phyloP scores from a whole-genome alignment of 345 rosid genomes.

The Linum usitatissimum region DNA sequence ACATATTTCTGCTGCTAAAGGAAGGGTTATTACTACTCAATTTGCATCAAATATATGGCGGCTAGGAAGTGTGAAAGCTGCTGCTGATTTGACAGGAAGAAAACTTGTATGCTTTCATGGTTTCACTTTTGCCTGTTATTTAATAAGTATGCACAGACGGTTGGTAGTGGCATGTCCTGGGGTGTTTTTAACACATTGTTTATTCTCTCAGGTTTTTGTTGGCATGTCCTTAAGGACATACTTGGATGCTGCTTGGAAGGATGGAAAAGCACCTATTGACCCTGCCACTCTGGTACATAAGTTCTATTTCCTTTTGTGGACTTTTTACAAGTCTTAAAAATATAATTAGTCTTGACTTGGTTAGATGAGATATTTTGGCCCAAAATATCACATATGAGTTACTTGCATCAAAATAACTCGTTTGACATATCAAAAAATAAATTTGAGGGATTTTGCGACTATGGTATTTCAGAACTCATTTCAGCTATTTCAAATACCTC shows the following conservation, averaged over 20 bases:
- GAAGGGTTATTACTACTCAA: constrained; percentile 93
- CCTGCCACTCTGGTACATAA: constrained; percentile 77
- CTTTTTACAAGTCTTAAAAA: too few species aligned
- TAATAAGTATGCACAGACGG: neutral
- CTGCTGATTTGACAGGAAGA: constrained; percentile 87
- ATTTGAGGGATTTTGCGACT: too few species aligned
- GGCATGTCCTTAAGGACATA: constrained; percentile 98
- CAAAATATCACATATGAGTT: too few species aligned
- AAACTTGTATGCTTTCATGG: constrained; percentile 50
- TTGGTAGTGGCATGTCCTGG: neutral
- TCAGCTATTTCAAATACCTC: too few species aligned
- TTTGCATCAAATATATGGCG: constrained; percentile 96
- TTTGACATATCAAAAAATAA: too few species aligned
- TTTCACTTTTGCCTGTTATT: constrained; percentile 1
- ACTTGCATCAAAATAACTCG: too few species aligned
- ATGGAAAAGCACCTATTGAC: constrained; percentile 94
- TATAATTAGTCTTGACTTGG: too few species aligned
- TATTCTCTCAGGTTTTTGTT: constrained; percentile 56
- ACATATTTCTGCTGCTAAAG: constrained; percentile 70
- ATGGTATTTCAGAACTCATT: too few species aligned
- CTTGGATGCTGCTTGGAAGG: constrained; percentile 97
- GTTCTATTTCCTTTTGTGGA: neutral
- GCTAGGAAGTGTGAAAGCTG: constrained; percentile 95
- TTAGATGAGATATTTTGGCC: too few species aligned
- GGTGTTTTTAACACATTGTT: constrained; percentile 5